A percentile compares a stretch with the other conserved stretches of the same genome.
Evolutionary conservation across 2,329 filamentous ascomycete species (phyloP).

Genomic region (Cytospora paraplurivora): DNA sequence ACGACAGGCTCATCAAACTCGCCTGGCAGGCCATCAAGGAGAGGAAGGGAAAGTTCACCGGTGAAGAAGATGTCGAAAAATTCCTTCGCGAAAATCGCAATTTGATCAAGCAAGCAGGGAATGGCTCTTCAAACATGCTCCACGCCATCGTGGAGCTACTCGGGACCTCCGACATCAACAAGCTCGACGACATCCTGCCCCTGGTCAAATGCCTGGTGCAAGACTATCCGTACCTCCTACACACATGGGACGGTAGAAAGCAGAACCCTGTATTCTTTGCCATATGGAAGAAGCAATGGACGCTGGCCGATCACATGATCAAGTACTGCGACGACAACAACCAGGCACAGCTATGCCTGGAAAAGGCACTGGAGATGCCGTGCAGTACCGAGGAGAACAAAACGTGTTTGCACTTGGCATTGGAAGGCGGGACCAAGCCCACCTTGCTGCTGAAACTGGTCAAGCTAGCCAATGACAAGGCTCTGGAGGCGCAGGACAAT

Average conservation of each 20-base stretch:
- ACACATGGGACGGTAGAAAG: neutral
- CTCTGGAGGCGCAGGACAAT: neutral
- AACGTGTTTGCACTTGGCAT: slow-evolving; percentile 7
- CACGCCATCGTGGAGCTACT: neutral
- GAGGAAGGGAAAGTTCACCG: neutral
- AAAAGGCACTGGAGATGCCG: neutral
- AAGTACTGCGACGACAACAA: neutral
- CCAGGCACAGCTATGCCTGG: neutral
- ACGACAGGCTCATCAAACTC: no score
- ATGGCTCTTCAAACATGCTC: neutral
- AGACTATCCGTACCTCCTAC: neutral
- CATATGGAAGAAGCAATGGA: neutral
- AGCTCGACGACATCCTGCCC: neutral
- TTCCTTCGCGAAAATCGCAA: neutral
- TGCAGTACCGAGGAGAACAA: neutral
- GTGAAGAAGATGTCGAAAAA: neutral
- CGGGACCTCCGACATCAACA: neutral
- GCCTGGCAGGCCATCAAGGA: no score
- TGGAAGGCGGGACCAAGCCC: neutral
- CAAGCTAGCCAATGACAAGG: accelerated
- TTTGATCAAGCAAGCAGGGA: neutral
- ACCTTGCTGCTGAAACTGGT: neutral
- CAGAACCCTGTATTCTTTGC: slow-evolving; percentile 8
- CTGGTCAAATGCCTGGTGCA: neutral
- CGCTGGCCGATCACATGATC: neutral